phyloP scores from a whole-genome alignment of 106 monocot species.

The Dendrobium chrysotoxum region DNA sequence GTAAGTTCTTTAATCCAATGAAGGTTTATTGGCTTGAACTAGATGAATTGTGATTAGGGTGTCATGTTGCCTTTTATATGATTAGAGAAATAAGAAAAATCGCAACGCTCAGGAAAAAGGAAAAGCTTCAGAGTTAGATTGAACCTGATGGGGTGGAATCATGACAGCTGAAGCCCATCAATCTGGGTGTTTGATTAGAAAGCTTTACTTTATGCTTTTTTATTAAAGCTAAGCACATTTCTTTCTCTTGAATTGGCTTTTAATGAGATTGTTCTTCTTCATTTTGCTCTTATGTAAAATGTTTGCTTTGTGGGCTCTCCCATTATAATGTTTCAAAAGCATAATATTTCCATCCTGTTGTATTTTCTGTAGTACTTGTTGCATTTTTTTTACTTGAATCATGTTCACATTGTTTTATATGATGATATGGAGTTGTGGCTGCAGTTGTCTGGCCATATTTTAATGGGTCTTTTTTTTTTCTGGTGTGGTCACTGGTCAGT shows the following conservation, averaged over 20 bases:
- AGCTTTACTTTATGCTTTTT: neutral
- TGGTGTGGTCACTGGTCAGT: neutral
- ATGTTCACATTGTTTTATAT: neutral
- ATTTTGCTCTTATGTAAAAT: neutral
- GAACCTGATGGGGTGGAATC: neutral
- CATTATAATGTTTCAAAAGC: neutral
- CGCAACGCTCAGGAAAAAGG: too few species aligned
- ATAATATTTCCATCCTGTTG: neutral
- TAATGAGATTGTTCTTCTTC: neutral
- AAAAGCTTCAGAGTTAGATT: neutral
- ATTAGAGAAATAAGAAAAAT: too few species aligned
- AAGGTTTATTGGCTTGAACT: too few species aligned
- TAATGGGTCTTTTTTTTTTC: neutral
- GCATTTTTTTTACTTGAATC: neutral
- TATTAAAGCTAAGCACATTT: too few species aligned
- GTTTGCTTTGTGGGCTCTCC: neutral
- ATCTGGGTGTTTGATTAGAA: neutral
- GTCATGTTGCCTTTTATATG: too few species aligned
- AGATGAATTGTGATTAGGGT: too few species aligned
- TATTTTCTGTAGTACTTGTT: neutral
- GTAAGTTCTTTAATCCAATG: too few species aligned
- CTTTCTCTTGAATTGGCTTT: too few species aligned
- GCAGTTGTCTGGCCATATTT: neutral
- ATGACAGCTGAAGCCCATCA: neutral
- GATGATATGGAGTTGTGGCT: neutral